Evolutionary conservation across 345 rosid species (phyloP).

Genomic region (Eutrema japonicum): DNA sequence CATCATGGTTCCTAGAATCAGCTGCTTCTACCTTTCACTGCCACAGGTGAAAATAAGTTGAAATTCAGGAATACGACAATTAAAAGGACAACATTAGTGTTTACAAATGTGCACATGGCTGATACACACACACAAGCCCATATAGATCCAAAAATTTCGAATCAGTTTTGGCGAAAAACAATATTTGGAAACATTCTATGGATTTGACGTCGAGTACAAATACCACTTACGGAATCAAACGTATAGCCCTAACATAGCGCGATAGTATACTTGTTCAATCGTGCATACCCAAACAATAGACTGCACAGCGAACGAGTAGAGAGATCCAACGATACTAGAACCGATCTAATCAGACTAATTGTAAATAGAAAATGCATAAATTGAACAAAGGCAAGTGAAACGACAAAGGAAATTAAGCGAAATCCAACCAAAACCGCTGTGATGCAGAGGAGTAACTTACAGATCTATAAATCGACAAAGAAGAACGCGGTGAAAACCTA

Average conservation of each 20-base stretch:
- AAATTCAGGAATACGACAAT: slow-evolving; percentile 4
- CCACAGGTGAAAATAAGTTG: slow-evolving; percentile 2
- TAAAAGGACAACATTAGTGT: not conserved
- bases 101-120: not conserved
- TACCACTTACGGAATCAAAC: slow-evolving; percentile 1
- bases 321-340: slow-evolving; percentile 20
- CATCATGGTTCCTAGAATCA: slow-evolving; percentile 38
- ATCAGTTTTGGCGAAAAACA: slow-evolving; percentile 12
- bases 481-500: slow-evolving; percentile 23
- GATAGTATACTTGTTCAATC: not conserved
- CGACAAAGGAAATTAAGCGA: not conserved
- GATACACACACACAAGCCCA: not conserved
- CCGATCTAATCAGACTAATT: slow-evolving; percentile 14
- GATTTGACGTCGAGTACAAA: not conserved
- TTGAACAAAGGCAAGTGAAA: slow-evolving; percentile 11
- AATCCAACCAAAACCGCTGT: slow-evolving; percentile 2
- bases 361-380: not conserved
- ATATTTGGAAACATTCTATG: slow-evolving; percentile 6
- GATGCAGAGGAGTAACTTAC: slow-evolving; percentile 35
- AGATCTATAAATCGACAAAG: slow-evolving; percentile 20
- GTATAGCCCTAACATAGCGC: slow-evolving; percentile 1
- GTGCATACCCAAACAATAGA: slow-evolving; percentile 10
- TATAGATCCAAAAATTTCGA: not conserved
- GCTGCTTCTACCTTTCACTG: slow-evolving; percentile 35
- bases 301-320: slow-evolving; percentile 17